Conservation (phyloP, 1,284 basidiomycete species). For the Hypsizygus ulmarius region DNA sequence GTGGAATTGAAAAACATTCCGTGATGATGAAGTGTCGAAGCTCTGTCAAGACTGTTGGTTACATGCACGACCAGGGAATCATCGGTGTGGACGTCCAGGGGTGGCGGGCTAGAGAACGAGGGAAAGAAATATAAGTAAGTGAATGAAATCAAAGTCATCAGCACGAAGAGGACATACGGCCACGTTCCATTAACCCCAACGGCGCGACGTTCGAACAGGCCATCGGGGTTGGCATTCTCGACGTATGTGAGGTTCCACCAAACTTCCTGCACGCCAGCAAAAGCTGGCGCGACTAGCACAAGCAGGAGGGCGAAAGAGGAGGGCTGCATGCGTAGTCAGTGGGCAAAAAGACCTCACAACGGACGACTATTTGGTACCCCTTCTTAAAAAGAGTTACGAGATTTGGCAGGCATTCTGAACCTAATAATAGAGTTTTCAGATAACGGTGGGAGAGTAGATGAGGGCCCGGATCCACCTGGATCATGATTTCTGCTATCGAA, state of each 20-base stretch:
- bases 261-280: slow-evolving; percentile 61
- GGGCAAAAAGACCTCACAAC: slow-evolving; percentile 3
- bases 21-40: slow-evolving; percentile 78
- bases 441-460: slow-evolving; percentile 8
- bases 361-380: not conserved
- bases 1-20: slow-evolving; percentile 91
- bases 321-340: slow-evolving; percentile 13
- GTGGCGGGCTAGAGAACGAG: slow-evolving; percentile 60
- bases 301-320: slow-evolving; percentile 17
- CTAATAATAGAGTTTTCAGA: slow-evolving; percentile 12
- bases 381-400: not conserved
- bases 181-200: slow-evolving; percentile 89
- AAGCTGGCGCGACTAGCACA: slow-evolving; percentile 32
- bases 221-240: slow-evolving; percentile 72
- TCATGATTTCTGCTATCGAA: too few relatives aligned
- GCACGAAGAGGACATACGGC: slow-evolving; percentile 61
- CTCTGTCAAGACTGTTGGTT: slow-evolving; percentile 63
- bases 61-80: slow-evolving; percentile 79
- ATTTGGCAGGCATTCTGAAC: slow-evolving; percentile 7
- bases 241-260: slow-evolving; percentile 86
- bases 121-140: not conserved
- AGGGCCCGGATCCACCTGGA: not conserved
- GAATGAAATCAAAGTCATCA: not conserved
- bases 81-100: slow-evolving; percentile 66
- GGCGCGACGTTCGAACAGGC: slow-evolving; percentile 66